Base-by-base conservation (phyloP, 2,329 filamentous ascomycete species). In the Colletotrichum shisoi region DNA sequence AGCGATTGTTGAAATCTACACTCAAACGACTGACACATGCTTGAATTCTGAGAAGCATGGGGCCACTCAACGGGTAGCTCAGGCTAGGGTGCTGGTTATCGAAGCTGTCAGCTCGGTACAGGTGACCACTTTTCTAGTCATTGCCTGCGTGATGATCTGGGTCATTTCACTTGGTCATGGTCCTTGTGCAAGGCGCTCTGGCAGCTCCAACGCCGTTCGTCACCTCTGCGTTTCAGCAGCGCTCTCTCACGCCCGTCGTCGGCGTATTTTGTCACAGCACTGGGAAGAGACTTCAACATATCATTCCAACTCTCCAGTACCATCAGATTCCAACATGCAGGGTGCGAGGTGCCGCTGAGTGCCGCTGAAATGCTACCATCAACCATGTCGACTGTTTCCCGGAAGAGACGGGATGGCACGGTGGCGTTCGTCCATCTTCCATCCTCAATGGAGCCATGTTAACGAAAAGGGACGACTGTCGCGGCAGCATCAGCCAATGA, bases 221-320 rank as follows among this genome's bases (percentile, higher is more conserved):
- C 17, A 84, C 82, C 4, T 84, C 81, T 53, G 75, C 74, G 17
- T 87, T 85, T 70, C 73, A 77, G 24, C 71, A 77, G 31, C 85
- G 87, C 70, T 86, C 84, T 1, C 77, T 87, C 6, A 79, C 84
- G 13, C 79, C 84, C 0, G 81, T 84, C 1, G 82, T 84, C 24
- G 24, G 4, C 4, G 24, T 27, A 4, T 27, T 5, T 27, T 5
- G 24, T 5, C 24, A 27, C 24, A 27, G 24, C 5, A 6, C 24
- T 27, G 24, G 80, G 84, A 34, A 80, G 77, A 66, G 78, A 85
- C 49, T 83, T 87, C 62, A 77, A 79, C 72, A 87, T 86, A n/a
- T 83, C 89, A 13, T 82, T 84, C 57, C 88, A 88, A 70, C 81
- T 89, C 9, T 85, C 87, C 1, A 2, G 27, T 8, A 8, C 27